These are phyloP conservation scores for Erodium texanum DNA, from an alignment of 441 rosid species.

Conservation along the genomic window DNA sequence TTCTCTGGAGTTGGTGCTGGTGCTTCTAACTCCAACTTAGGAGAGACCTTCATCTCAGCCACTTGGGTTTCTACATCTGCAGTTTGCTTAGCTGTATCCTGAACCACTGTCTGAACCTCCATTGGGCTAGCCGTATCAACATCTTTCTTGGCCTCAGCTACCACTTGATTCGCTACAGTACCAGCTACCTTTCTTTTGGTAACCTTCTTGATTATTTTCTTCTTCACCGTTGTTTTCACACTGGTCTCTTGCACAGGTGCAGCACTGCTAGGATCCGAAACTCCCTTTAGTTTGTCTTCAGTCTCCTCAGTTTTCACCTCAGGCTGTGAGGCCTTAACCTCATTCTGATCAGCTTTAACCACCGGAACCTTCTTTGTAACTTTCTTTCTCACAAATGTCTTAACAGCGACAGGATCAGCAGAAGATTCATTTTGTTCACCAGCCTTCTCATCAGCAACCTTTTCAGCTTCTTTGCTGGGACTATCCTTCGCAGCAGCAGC, in stretches of 20 bases:
- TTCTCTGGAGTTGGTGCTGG: constrained; percentile 36
- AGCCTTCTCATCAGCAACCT: constrained; percentile 31
- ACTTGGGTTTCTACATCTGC: constrained; percentile 26
- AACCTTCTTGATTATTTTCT: constrained; percentile 75
- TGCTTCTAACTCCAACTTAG: constrained; percentile 25
- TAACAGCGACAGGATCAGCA: constrained; percentile 31
- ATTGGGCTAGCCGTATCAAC: constrained; percentile 31
- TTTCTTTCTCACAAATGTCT: constrained; percentile 50
- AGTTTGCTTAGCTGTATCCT: constrained; percentile 26
- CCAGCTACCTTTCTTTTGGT: constrained; percentile 59
- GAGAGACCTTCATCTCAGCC: constrained; percentile 22
- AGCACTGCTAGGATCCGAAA: constrained; percentile 30
- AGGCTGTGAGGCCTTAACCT: constrained; percentile 29
- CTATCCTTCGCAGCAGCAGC: constrained; percentile 29
- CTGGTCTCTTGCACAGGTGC: constrained; percentile 36
- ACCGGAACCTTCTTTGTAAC: constrained; percentile 40
- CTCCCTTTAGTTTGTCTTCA: constrained; percentile 42
- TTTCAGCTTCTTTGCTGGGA: constrained; percentile 35
- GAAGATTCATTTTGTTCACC: constrained; percentile 38
- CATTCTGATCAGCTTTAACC: constrained; percentile 28
- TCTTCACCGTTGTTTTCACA: constrained; percentile 53
- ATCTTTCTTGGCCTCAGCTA: constrained; percentile 33
- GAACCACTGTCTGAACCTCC: constrained; percentile 25
- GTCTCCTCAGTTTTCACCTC: constrained; percentile 37
- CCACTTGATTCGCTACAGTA: constrained; percentile 25